A percentile compares a stretch with the other conserved stretches of the same genome.
Conservation (phyloP, 129 eudicot genomes). For the Lactuca sativa region DNA sequence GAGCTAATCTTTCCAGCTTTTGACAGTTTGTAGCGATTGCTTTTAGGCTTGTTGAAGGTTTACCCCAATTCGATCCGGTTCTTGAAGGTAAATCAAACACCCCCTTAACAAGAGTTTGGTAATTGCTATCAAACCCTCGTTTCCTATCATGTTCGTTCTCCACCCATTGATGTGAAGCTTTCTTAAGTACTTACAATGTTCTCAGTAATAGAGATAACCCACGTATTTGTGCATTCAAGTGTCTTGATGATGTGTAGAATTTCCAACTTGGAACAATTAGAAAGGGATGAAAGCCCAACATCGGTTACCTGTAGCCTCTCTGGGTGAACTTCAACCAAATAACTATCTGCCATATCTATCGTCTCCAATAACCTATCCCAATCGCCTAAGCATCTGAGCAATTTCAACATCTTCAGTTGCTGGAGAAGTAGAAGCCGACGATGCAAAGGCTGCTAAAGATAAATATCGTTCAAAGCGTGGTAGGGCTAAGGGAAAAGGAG, state of each 20-base stretch:
- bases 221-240: neutral
- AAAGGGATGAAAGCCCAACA: conserved; percentile 17
- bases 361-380: conserved; percentile 45
- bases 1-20: conserved; percentile 37
- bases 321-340: conserved; percentile 17
- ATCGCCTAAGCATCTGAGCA: conserved; percentile 42
- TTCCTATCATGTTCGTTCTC: conserved; percentile 11
- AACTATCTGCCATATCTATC: neutral
- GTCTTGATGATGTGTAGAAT: conserved; percentile 16
- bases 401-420: conserved; percentile 40
- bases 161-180: conserved; percentile 28
- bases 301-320: conserved; percentile 26
- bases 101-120: conserved; percentile 31
- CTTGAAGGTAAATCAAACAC: neutral
- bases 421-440: neutral
- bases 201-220: neutral
- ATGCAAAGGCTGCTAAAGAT: too few species aligned
- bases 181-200: conserved; percentile 22
- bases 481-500: too few species aligned
- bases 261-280: conserved; percentile 25
- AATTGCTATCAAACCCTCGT: conserved; percentile 12
- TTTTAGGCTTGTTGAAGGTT: conserved; percentile 25
- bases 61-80: too few species aligned
- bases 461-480: too few species aligned
- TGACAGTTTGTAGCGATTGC: conserved; percentile 39